Conservation (phyloP, 768 basidiomycete genomes). For the Scleroderma bovista region DNA sequence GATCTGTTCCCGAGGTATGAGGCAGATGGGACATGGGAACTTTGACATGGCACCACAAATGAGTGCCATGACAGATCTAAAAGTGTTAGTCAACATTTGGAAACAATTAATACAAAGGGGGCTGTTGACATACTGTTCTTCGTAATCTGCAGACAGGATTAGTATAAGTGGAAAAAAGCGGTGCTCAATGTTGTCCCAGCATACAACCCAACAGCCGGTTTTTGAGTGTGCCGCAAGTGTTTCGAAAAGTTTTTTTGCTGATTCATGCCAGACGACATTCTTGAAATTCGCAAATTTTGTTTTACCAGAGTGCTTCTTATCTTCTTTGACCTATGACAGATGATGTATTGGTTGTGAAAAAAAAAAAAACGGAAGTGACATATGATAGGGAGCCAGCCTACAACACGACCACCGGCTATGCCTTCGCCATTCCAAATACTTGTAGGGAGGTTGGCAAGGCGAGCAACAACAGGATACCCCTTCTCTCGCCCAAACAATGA, state of each 20-base stretch:
- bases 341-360: background rate
- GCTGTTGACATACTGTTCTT: conserved; percentile 37
- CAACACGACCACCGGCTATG: conserved; percentile 28
- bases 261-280: conserved; percentile 7
- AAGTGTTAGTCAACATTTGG: conserved; percentile 18
- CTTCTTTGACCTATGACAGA: conserved; percentile 1
- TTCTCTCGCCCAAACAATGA: conserved; percentile 32
- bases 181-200: conserved; percentile 25
- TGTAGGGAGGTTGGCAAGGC: conserved; percentile 27
- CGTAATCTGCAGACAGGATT: conserved; percentile 37
- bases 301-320: conserved; percentile 3
- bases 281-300: conserved; percentile 6
- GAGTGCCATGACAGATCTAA: conserved; percentile 9
- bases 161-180: conserved; percentile 31
- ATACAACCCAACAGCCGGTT: conserved; percentile 9
- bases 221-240: background rate
- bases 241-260: conserved; percentile 3
- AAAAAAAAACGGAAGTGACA: conserved; percentile 2
- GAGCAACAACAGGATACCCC: conserved; percentile 33
- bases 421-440: conserved; percentile 30
- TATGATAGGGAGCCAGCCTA: no score
- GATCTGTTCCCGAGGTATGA: background rate
- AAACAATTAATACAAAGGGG: conserved; percentile 14
- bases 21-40: conserved; percentile 4
- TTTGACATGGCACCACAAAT: conserved; percentile 30